Conservation (phyloP, 345 rosid species). For the Aquilaria sinensis region DNA sequence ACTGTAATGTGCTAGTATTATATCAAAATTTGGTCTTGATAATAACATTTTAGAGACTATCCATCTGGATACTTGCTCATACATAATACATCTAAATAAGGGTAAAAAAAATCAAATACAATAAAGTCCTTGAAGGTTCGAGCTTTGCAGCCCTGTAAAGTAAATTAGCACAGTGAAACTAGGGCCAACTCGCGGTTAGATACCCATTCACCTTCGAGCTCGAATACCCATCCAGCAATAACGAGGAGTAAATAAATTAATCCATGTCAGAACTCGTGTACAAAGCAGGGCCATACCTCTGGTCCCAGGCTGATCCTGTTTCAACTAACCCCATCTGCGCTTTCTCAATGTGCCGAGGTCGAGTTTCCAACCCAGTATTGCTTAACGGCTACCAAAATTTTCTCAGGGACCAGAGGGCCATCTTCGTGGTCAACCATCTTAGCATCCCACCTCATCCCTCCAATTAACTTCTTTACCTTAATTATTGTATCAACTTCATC, state of each 20-base stretch:
- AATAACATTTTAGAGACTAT: too few species aligned
- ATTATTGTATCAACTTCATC: slow-evolving; percentile 85
- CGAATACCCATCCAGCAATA: too few species aligned
- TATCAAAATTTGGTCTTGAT: too few species aligned
- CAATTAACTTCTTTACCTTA: slow-evolving; percentile 65
- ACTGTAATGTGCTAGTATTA: too few species aligned
- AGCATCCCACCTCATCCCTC: slow-evolving; percentile 93
- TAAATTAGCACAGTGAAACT: too few species aligned
- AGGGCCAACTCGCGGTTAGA: too few species aligned
- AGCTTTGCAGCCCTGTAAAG: too few species aligned
- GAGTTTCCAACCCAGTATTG: slow-evolving; percentile 95
- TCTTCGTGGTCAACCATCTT: slow-evolving; percentile 99
- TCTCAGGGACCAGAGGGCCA: slow-evolving; percentile 92
- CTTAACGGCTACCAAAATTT: slow-evolving; percentile 87
- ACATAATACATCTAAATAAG: too few species aligned
- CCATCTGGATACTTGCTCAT: too few species aligned
- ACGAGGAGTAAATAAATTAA: slow-evolving; percentile 17
- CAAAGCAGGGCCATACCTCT: slow-evolving; percentile 1
- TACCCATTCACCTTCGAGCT: too few species aligned
- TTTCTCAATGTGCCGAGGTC: slow-evolving; percentile 40
- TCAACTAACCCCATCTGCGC: background rate
- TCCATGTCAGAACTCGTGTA: slow-evolving; percentile 5
- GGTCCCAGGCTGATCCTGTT: background rate
- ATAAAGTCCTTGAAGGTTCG: too few species aligned
- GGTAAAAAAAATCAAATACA: too few species aligned